phyloP scores from a whole-genome alignment of 2,329 filamentous ascomycete genomes.

The Aspergillus candidus region DNA sequence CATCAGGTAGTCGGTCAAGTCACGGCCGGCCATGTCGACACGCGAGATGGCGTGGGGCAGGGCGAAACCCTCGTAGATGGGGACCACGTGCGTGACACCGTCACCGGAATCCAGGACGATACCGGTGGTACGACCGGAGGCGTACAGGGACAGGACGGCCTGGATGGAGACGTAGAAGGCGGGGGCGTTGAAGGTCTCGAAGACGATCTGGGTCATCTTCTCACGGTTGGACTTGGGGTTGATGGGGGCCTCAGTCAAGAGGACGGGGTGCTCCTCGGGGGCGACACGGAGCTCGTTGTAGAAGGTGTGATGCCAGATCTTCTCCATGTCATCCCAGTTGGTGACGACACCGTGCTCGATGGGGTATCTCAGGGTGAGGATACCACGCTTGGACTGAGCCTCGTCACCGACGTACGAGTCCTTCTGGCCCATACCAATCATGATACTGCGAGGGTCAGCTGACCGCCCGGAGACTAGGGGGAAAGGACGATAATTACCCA shows the following conservation, averaged over 20 bases:
- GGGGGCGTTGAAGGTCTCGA: constrained; percentile 99
- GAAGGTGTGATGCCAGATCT: constrained; percentile 99
- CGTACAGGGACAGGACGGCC: constrained; percentile 98
- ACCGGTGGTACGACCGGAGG: constrained; percentile 99
- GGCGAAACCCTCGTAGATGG: constrained; percentile 99
- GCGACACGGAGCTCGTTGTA: constrained; percentile 99
- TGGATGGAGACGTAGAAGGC: constrained; percentile 99
- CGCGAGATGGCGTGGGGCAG: constrained; percentile 99
- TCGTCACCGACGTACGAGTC: constrained; percentile 99
- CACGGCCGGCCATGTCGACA: constrained; percentile 99
- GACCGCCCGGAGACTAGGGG: background rate
- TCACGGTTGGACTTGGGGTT: constrained; percentile 99
- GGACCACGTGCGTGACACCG: constrained; percentile 99
- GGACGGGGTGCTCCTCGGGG: constrained; percentile 98
- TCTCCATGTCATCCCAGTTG: constrained; percentile 99
- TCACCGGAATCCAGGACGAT: constrained; percentile 99
- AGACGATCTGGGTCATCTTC: constrained; percentile 99
- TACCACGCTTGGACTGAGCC: constrained; percentile 99
- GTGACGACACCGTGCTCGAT: constrained; percentile 99
- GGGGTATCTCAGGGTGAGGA: constrained; percentile 97
- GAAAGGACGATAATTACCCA: constrained; percentile 65
- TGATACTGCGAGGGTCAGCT: constrained; percentile 66
- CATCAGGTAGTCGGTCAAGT: constrained; percentile 99
- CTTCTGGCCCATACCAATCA: constrained; percentile 99
- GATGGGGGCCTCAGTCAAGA: constrained; percentile 98